Percentiles rank a stretch among this genome's conserved stretches.
Conservation (phyloP, 208 protist species). For the Novymonas esmeraldas region DNA sequence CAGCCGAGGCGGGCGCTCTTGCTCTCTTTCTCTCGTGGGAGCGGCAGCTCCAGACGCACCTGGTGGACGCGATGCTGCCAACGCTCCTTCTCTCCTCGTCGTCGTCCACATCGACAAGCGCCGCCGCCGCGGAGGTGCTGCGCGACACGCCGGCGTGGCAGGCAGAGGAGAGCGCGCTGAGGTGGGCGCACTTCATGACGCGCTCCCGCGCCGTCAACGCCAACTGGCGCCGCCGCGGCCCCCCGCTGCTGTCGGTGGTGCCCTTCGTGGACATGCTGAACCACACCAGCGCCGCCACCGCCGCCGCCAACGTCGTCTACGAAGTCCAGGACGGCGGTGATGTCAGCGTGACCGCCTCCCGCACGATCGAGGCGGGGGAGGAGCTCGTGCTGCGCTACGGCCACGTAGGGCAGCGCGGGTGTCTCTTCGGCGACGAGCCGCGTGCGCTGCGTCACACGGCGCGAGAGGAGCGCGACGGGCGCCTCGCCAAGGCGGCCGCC, state of each 20-base stretch:
- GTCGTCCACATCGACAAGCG: no score
- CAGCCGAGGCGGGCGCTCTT: slow-evolving; percentile 32
- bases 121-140: background rate
- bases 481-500: slow-evolving; percentile 15
- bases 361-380: slow-evolving; percentile 55
- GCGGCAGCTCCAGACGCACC: slow-evolving; percentile 33
- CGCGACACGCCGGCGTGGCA: slow-evolving; percentile 12
- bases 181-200: slow-evolving; percentile 89
- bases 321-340: slow-evolving; percentile 21
- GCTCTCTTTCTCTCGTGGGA: slow-evolving; percentile 38
- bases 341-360: slow-evolving; percentile 56
- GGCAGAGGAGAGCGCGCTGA: slow-evolving; percentile 41
- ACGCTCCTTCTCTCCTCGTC: slow-evolving; percentile 15
- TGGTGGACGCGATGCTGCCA: slow-evolving; percentile 44
- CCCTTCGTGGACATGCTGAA: slow-evolving; percentile 89
- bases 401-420: slow-evolving; percentile 62
- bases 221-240: slow-evolving; percentile 16
- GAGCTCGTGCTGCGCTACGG: slow-evolving; percentile 82
- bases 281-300: slow-evolving; percentile 35
- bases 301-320: slow-evolving; percentile 66
- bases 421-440: slow-evolving; percentile 54
- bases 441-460: background rate
- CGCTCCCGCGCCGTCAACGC: slow-evolving; percentile 81
- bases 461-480: background rate
- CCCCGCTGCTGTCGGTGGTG: slow-evolving; percentile 49